phyloP scores from a whole-genome alignment of 129 eudicot genomes.

The Heracleum sosnowskyi region DNA sequence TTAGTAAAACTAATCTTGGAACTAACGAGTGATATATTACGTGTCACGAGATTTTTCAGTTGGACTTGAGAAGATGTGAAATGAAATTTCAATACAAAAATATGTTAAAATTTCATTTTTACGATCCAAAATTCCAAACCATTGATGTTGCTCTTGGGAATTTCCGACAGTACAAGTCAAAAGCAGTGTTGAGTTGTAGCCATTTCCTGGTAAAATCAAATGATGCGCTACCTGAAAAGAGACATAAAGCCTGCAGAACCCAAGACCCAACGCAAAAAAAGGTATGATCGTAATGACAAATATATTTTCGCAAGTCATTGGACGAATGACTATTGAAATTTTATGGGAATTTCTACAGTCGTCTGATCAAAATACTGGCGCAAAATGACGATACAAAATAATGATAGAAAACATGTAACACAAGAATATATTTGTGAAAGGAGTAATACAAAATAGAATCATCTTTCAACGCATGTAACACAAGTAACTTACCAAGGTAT shows the following conservation, averaged over 20 bases:
- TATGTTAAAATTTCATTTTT: no score
- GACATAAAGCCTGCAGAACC: not conserved
- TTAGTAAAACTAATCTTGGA: no score
- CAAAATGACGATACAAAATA: not conserved
- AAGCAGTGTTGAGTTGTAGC: not conserved
- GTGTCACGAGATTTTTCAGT: no score
- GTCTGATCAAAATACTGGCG: not conserved
- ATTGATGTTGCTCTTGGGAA: not conserved
- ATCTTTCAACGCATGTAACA: not conserved
- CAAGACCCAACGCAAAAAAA: not conserved
- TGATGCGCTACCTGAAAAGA: not conserved
- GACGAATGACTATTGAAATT: not conserved
- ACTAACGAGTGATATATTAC: no score
- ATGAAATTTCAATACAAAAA: no score
- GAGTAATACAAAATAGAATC: not conserved
- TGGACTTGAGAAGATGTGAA: no score
- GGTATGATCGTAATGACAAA: not conserved
- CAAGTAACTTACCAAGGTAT: not conserved
- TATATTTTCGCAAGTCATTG: not conserved
- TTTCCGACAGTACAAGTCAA: not conserved
- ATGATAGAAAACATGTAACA: not conserved
- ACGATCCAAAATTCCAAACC: no score
- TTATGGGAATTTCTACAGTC: not conserved
- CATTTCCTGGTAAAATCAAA: not conserved
- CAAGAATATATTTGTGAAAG: not conserved